Conservation (phyloP, 306 rosid genomes). For the Luffa acutangula region DNA sequence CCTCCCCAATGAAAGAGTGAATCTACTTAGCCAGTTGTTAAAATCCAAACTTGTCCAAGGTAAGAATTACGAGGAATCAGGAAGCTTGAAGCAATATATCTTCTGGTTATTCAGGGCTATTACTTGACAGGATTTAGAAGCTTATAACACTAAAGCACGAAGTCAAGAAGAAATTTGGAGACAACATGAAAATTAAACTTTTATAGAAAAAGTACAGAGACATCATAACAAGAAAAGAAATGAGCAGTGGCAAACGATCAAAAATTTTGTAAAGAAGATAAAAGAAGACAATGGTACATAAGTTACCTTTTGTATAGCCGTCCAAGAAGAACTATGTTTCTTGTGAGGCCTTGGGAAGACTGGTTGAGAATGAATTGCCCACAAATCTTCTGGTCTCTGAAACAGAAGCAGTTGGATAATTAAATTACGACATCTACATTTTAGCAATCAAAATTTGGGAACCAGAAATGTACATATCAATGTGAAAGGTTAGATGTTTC, state of each 20-base stretch:
- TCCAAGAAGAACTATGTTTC: slow-evolving; percentile 69
- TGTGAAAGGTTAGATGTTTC: not conserved
- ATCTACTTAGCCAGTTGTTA: not conserved
- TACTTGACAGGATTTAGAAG: not conserved
- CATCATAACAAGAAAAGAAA: not conserved
- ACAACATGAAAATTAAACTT: not conserved
- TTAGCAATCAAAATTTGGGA: not conserved
- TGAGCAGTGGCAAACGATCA: not conserved
- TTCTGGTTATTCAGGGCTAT: not conserved
- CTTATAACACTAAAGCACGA: not conserved
- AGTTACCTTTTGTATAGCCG: slow-evolving; percentile 72
- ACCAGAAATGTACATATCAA: not conserved
- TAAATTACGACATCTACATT: not conserved
- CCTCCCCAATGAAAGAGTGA: not conserved
- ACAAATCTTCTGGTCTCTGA: slow-evolving; percentile 92
- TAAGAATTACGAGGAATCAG: not conserved
- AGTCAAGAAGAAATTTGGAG: not conserved
- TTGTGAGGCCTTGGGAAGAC: slow-evolving; percentile 87
- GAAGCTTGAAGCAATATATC: not conserved
- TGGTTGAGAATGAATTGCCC: slow-evolving; percentile 84
- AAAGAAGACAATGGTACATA: not conserved
- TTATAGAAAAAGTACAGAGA: not conserved
- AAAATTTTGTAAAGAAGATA: not conserved
- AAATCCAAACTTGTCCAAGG: not conserved
- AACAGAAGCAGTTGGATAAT: not conserved